Conservation (phyloP, 768 basidiomycete species). For the Agaricus blazei region DNA sequence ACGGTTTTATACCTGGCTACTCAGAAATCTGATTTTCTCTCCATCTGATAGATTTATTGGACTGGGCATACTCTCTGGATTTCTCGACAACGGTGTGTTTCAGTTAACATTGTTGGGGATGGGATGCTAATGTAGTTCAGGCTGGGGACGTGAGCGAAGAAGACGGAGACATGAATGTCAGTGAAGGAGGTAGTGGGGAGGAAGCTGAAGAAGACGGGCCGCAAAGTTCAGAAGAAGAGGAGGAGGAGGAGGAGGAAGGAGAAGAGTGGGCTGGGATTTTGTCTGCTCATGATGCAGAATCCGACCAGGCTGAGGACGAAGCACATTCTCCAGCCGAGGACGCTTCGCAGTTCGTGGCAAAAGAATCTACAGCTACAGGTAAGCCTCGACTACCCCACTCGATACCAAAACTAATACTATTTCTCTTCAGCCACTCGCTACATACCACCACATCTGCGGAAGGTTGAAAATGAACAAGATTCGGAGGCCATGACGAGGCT, state of each 20-base stretch:
- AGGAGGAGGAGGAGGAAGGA: slow-evolving; percentile 17
- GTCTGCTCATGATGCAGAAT: not conserved
- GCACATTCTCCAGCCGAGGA: slow-evolving; percentile 12
- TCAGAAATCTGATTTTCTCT: not conserved
- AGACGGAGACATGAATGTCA: slow-evolving; percentile 22
- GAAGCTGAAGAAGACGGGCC: slow-evolving; percentile 7
- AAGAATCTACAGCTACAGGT: slow-evolving; percentile 5
- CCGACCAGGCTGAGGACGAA: slow-evolving; percentile 15
- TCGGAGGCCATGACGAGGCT: slow-evolving; percentile 50
- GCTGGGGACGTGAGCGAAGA: slow-evolving; percentile 12
- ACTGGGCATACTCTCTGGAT: slow-evolving; percentile 39
- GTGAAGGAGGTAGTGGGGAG: slow-evolving; percentile 15
- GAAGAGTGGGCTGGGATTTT: slow-evolving; percentile 33
- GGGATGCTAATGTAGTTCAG: not conserved
- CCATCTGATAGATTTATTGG: slow-evolving; percentile 43
- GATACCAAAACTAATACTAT: not conserved
- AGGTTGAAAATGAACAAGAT: slow-evolving; percentile 20
- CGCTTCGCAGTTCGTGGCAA: not conserved
- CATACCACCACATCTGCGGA: slow-evolving; percentile 77
- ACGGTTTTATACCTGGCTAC: not conserved
- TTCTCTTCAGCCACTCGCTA: slow-evolving; percentile 42
- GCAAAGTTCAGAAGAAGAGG: slow-evolving; percentile 16
- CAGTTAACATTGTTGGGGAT: not conserved
- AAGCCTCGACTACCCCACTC: not conserved
- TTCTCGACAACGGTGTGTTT: slow-evolving; percentile 8